Evolutionary conservation across 192 early-diverging fungal genomes (phyloP).

Genomic region (Coemansia sp.): DNA sequence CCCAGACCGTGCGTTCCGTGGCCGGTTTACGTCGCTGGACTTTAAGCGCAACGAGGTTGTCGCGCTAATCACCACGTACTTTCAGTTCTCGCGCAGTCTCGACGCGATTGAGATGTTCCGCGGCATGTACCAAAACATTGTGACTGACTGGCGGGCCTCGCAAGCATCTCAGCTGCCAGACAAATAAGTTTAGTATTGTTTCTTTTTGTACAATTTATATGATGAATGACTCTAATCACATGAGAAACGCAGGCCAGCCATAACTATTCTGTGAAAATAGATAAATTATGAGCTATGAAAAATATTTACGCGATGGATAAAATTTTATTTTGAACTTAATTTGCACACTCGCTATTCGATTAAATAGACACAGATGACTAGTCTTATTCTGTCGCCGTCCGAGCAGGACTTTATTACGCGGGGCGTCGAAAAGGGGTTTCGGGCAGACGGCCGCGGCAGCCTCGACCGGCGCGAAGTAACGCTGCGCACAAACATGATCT

Average conservation of each 20-base stretch:
- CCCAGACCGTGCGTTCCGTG: slow-evolving; percentile 64
- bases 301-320: too few species aligned
- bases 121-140: slow-evolving; percentile 64
- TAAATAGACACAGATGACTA: slow-evolving; percentile 37
- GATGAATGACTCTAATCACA: neutral
- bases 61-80: slow-evolving; percentile 85
- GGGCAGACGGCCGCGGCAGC: slow-evolving; percentile 84
- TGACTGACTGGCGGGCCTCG: slow-evolving; percentile 46
- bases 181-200: neutral
- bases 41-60: slow-evolving; percentile 76
- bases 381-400: slow-evolving; percentile 66
- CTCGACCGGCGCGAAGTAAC: slow-evolving; percentile 74
- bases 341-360: neutral
- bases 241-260: neutral
- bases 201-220: neutral
- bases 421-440: slow-evolving; percentile 76
- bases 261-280: neutral
- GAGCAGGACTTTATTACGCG: slow-evolving; percentile 82
- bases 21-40: slow-evolving; percentile 46
- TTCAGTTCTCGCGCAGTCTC: slow-evolving; percentile 84
- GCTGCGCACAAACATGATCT: slow-evolving; percentile 84
- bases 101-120: slow-evolving; percentile 79
- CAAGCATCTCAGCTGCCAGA: slow-evolving; percentile 2
- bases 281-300: too few species aligned
- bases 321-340: neutral